phyloP scores from a whole-genome alignment of 2,329 filamentous ascomycete genomes.

The Albophoma yamanashiensis region DNA sequence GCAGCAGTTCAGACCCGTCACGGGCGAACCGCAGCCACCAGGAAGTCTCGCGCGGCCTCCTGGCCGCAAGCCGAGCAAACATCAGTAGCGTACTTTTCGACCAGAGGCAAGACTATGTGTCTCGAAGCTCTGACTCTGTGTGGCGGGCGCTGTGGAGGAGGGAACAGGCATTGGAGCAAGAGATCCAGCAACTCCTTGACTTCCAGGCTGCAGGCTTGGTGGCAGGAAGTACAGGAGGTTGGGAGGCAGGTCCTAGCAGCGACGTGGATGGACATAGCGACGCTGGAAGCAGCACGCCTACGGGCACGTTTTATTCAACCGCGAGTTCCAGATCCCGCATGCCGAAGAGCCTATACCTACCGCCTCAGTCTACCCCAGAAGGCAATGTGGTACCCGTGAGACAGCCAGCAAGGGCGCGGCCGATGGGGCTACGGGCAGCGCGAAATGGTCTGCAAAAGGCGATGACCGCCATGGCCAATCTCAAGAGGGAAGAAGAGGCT shows the following conservation, averaged over 20 bases:
- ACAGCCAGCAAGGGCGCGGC: constrained; percentile 39
- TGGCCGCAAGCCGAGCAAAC: constrained; percentile 2
- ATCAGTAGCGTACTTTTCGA: constrained; percentile 28
- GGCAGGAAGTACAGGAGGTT: constrained; percentile 21
- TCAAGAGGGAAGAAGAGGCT: constrained; percentile 60
- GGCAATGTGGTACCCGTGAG: constrained; percentile 49
- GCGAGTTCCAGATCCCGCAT: constrained; percentile 28
- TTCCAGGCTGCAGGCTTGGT: constrained; percentile 34
- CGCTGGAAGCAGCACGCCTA: constrained; percentile 29
- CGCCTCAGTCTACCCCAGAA: constrained; percentile 23
- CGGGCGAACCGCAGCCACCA: constrained; percentile 8
- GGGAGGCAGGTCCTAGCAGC: constrained; percentile 6
- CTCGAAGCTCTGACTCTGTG: constrained; percentile 27
- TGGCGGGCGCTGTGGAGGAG: constrained; percentile 37
- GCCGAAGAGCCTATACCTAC: constrained; percentile 30
- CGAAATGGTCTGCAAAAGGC: constrained; percentile 53
- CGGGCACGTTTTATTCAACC: constrained; percentile 27
- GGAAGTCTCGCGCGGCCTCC: constrained; percentile 1
- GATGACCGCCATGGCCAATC: constrained; percentile 51
- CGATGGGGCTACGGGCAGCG: constrained; percentile 48
- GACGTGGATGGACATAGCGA: constrained; percentile 24
- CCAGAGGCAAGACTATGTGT: constrained; percentile 13
- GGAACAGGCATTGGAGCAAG: constrained; percentile 32
- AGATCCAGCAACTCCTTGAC: constrained; percentile 38
- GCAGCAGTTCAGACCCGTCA: constrained; percentile 2